Percentiles rank a stretch among this genome's conserved stretches.
Conservation (phyloP, 2,329 filamentous ascomycete genomes). For the Fusarium sp. region DNA sequence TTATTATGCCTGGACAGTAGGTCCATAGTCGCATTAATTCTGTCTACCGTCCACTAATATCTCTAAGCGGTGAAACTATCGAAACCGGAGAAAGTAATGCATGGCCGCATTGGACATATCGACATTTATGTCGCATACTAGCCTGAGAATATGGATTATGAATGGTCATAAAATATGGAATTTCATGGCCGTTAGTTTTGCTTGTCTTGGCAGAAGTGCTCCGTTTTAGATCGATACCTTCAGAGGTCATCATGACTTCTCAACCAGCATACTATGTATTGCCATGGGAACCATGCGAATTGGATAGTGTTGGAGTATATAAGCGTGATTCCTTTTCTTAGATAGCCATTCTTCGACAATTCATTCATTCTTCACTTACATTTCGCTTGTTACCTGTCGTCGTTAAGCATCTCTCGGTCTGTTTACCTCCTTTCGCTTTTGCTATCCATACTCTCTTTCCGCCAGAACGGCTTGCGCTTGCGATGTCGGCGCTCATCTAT, state of each 20-base stretch:
- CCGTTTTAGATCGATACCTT: not conserved
- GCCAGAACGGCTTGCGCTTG: not conserved
- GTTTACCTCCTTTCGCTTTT: not conserved
- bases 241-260: not conserved
- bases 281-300: not conserved
- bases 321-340: not conserved
- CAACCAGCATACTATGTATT: not conserved
- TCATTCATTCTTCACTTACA: not conserved
- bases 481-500: not conserved
- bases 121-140: constrained; percentile 19
- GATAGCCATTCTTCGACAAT: not conserved
- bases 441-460: not conserved
- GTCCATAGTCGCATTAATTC: constrained; percentile 1
- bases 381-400: not conserved
- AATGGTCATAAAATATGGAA: not conserved
- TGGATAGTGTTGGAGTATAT: not conserved
- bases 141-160: not conserved
- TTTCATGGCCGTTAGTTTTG: not conserved
- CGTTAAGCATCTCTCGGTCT: not conserved
- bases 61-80: constrained; percentile 43
- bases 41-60: constrained; percentile 24
- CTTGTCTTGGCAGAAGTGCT: not conserved
- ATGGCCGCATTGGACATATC: constrained; percentile 32
- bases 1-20: rapidly evolving
- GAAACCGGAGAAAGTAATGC: constrained; percentile 41